Percentiles rank a stretch among this genome's conserved stretches.
phyloP scores from a whole-genome alignment of 2,329 filamentous ascomycete genomes.

The Chrysoporthe puriensis region DNA sequence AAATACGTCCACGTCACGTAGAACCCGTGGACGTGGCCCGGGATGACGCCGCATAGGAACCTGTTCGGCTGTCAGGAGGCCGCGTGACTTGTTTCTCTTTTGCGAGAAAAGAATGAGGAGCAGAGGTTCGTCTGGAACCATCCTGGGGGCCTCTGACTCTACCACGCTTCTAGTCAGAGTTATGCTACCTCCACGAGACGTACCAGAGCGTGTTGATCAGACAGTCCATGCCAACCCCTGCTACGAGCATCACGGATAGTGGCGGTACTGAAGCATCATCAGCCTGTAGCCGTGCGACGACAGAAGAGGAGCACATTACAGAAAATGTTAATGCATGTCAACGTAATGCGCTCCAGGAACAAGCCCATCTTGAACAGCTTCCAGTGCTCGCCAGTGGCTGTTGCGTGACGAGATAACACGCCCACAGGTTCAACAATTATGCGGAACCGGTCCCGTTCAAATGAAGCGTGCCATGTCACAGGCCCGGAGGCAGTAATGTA shows the following conservation, averaged over 20 bases:
- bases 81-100: no score
- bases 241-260: slow-evolving; percentile 26
- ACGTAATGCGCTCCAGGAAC: slow-evolving; percentile 18
- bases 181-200: background rate
- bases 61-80: background rate
- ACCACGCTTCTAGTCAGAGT: no score
- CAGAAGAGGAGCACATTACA: background rate
- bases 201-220: slow-evolving; percentile 49
- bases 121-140: no score
- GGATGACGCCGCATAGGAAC: slow-evolving; percentile 27
- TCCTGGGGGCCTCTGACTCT: no score
- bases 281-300: background rate
- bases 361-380: slow-evolving; percentile 14
- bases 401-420: background rate
- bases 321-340: slow-evolving; percentile 24
- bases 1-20: slow-evolving; percentile 28
- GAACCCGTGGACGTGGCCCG: slow-evolving; percentile 28
- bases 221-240: slow-evolving; percentile 61
- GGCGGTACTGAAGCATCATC: slow-evolving; percentile 20
- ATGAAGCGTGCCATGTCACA: no score
- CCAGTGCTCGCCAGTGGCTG: no score
- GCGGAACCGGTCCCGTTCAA: no score
- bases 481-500: no score
- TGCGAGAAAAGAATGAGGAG: background rate
- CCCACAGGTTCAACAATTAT: background rate